phyloP scores from a whole-genome alignment of 148 eudicot species.

The Polygonum maritimum region DNA sequence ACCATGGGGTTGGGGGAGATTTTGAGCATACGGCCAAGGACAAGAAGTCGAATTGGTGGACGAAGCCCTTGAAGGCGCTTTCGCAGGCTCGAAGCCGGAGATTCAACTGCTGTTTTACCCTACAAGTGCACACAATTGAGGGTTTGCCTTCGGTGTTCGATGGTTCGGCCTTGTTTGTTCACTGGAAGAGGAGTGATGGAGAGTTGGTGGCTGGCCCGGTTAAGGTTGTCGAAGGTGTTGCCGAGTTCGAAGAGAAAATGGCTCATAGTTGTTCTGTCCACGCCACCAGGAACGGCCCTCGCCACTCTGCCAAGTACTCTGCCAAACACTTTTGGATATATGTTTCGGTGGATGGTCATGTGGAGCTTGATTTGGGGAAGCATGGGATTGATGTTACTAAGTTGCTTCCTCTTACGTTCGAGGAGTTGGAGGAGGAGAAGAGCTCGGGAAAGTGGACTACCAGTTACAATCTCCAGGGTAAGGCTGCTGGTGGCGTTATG shows the following conservation, averaged over 20 bases:
- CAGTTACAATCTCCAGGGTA: constrained; percentile 71
- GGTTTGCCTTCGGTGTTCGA: constrained; percentile 55
- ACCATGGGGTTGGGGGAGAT: constrained; percentile 15
- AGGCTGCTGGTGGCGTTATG: constrained; percentile 74
- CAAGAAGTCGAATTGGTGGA: constrained; percentile 91
- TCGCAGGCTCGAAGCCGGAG: constrained; percentile 55
- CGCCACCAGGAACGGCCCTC: constrained; percentile 61
- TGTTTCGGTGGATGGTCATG: constrained; percentile 33
- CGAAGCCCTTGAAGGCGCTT: constrained; percentile 60
- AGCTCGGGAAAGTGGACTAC: constrained; percentile 89
- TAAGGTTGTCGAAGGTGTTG: constrained; percentile 52
- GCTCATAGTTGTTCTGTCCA: constrained; percentile 52
- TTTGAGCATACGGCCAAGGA: constrained; percentile 45
- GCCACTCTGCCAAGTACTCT: constrained; percentile 64
- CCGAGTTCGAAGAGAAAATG: constrained; percentile 60
- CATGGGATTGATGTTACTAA: constrained; percentile 72
- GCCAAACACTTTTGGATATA: constrained; percentile 66
- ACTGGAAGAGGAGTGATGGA: constrained; percentile 81
- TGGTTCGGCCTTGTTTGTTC: constrained; percentile 40
- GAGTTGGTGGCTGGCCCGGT: constrained; percentile 49
- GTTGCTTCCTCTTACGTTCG: constrained; percentile 67
- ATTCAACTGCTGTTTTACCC: constrained; percentile 81
- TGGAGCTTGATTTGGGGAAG: constrained; percentile 66
- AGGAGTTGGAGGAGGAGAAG: constrained; percentile 79
- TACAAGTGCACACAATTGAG: constrained; percentile 70